These are phyloP conservation scores for Vanrija sp. DNA, from an alignment of 1,284 basidiomycete genomes.

Conservation along the genomic window DNA sequence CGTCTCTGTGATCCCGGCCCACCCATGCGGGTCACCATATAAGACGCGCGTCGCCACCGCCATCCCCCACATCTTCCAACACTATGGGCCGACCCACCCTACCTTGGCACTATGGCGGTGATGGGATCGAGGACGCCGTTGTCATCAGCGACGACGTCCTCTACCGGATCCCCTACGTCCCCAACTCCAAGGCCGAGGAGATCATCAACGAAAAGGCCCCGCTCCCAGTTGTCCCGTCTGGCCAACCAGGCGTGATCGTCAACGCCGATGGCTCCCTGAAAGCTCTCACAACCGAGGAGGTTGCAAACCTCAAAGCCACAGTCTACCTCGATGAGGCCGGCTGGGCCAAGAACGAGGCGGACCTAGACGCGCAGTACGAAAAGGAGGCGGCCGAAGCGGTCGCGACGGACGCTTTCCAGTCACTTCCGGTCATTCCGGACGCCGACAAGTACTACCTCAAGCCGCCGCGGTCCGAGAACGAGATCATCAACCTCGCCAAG, in stretches of 20 bases:
- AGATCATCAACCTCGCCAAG: background rate
- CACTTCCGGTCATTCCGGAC: background rate
- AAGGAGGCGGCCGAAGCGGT: background rate
- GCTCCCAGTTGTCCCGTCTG: too few relatives aligned
- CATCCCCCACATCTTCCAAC: too few relatives aligned
- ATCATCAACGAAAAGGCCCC: too few relatives aligned
- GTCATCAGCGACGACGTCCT: too few relatives aligned
- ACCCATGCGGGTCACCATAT: too few relatives aligned
- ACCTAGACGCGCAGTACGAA: background rate
- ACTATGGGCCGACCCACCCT: too few relatives aligned
- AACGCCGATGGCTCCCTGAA: background rate
- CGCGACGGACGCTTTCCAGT: background rate
- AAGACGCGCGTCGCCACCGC: too few relatives aligned
- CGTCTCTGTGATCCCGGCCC: too few relatives aligned
- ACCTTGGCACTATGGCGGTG: too few relatives aligned
- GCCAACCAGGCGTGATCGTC: background rate
- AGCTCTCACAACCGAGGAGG: background rate
- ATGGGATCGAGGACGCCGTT: too few relatives aligned
- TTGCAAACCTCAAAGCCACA: background rate
- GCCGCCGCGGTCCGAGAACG: background rate
- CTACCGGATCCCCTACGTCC: too few relatives aligned
- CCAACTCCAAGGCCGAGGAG: too few relatives aligned
- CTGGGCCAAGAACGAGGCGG: background rate
- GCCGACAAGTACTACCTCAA: background rate
- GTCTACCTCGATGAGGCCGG: background rate